A percentile compares a stretch with the other conserved stretches of the same genome.
Evolutionary conservation across 495 filamentous ascomycete genomes (phyloP).

Genomic region (Penicillium chermesinum): DNA sequence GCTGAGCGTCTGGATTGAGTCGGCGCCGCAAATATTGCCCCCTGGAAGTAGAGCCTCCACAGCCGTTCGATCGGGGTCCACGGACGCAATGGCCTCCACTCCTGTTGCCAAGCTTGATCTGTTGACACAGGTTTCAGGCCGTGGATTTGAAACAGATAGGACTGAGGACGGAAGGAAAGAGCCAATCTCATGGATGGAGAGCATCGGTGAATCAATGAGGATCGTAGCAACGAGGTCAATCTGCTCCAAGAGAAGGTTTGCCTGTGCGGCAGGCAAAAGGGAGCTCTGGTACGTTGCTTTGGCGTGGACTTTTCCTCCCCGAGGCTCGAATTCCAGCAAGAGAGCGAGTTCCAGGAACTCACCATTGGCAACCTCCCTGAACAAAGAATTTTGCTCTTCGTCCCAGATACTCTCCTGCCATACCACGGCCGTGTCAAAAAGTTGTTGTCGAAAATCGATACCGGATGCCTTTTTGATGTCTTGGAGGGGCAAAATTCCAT

Average conservation of each 20-base stretch:
- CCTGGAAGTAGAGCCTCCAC: constrained; percentile 54
- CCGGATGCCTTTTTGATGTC: constrained; percentile 59
- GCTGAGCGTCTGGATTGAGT: constrained; percentile 33
- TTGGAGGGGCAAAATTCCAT: constrained; percentile 53
- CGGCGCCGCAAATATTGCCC: constrained; percentile 15
- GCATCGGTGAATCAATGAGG: constrained; percentile 38
- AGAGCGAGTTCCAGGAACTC: constrained; percentile 72
- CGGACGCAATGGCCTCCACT: constrained; percentile 48
- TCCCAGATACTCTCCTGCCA: constrained; percentile 66
- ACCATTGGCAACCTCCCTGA: constrained; percentile 47
- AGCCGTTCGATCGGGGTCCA: constrained; percentile 50
- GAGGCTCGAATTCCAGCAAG: constrained; percentile 65
- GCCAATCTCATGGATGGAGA: constrained; percentile 30
- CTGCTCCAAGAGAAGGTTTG: constrained; percentile 50
- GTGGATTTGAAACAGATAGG: constrained; percentile 53
- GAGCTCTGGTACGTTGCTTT: constrained; percentile 50
- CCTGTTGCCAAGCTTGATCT: constrained; percentile 38
- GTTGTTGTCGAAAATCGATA: constrained; percentile 36
- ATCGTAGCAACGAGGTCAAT: constrained; percentile 46
- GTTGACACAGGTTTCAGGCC: constrained; percentile 11
- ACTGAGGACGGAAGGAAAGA: constrained; percentile 26
- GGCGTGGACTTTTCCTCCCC: constrained; percentile 28
- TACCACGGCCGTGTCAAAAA: constrained; percentile 70
- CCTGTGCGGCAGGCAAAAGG: constrained; percentile 44
- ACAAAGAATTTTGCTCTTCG: constrained; percentile 16